These are phyloP conservation scores for Panicum virgatum DNA, from an alignment of 202 grass and related monocot genomes.

Conservation along the genomic window DNA sequence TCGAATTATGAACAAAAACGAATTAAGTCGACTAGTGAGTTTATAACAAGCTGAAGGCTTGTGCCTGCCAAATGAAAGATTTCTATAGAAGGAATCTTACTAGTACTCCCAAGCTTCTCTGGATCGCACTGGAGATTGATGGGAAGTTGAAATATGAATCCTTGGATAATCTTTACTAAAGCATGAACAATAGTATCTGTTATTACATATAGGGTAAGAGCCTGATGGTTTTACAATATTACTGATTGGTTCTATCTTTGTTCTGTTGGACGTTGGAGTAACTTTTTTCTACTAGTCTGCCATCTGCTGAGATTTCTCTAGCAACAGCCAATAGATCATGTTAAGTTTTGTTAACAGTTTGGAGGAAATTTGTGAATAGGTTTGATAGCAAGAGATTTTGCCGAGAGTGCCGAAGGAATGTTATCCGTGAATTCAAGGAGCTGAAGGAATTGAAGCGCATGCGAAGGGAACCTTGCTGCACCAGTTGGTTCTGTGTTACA, in stretches of 20 bases:
- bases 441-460: conserved; percentile 93
- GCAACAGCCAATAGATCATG: not conserved
- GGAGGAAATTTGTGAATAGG: conserved; percentile 48
- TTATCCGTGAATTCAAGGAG: conserved; percentile 98
- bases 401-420: conserved; percentile 96
- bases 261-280: conserved; percentile 5
- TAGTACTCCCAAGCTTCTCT: conserved; percentile 7
- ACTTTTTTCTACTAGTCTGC: conserved; percentile 11
- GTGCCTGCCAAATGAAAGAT: conserved; percentile 33
- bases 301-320: conserved; percentile 18
- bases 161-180: not conserved
- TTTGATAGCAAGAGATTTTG: conserved; percentile 99
- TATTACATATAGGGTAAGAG: not conserved
- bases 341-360: conserved; percentile 26
- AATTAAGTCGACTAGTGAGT: not conserved
- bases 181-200: not conserved
- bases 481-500: conserved; percentile 87
- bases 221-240: not conserved
- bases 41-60: conserved; percentile 22
- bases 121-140: conserved; percentile 4
- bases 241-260: conserved; percentile 23
- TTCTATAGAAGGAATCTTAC: conserved; percentile 11
- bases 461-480: conserved; percentile 70
- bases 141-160: conserved; percentile 1
- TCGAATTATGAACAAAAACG: conserved; percentile 17